These are phyloP conservation scores for Cladorrhinum sp. DNA, from an alignment of 2,329 filamentous ascomycete species.

Conservation along the genomic window DNA sequence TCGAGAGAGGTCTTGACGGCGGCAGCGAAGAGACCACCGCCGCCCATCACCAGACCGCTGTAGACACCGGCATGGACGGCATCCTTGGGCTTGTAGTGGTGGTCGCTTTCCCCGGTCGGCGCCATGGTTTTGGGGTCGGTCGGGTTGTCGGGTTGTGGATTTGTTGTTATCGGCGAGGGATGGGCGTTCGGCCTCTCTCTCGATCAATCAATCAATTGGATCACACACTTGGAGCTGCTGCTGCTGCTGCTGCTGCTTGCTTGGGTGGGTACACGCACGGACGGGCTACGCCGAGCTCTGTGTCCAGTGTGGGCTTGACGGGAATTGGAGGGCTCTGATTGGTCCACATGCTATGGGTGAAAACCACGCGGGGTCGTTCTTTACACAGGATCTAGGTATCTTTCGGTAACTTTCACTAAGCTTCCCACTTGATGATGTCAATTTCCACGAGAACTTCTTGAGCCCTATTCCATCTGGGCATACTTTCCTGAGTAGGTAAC, in stretches of 20 bases:
- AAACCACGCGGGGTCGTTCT: neutral
- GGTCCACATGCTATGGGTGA: neutral
- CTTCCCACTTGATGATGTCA: neutral
- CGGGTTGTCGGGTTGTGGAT: constrained; percentile 8
- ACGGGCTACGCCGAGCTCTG: neutral
- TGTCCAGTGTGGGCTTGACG: neutral
- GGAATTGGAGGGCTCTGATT: constrained; percentile 9
- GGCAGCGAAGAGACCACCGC: constrained; percentile 52
- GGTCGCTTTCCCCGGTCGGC: constrained; percentile 31
- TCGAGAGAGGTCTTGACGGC: constrained; percentile 80
- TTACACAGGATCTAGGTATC: neutral
- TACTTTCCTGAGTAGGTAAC: too few relatives aligned
- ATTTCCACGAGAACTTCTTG: neutral
- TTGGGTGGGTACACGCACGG: neutral
- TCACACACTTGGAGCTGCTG: neutral
- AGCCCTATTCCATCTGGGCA: too few relatives aligned
- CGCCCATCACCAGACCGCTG: constrained; percentile 54
- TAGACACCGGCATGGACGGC: constrained; percentile 55
- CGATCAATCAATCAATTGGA: neutral
- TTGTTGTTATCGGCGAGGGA: neutral
- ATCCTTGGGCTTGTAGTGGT: constrained; percentile 46
- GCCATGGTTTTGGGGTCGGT: constrained; percentile 28
- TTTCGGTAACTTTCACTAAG: neutral
- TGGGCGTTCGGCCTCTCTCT: neutral
- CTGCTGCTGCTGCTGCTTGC: too few relatives aligned